Conservation (phyloP, 2,329 filamentous ascomycete species). For the Talaromyces sp. region DNA sequence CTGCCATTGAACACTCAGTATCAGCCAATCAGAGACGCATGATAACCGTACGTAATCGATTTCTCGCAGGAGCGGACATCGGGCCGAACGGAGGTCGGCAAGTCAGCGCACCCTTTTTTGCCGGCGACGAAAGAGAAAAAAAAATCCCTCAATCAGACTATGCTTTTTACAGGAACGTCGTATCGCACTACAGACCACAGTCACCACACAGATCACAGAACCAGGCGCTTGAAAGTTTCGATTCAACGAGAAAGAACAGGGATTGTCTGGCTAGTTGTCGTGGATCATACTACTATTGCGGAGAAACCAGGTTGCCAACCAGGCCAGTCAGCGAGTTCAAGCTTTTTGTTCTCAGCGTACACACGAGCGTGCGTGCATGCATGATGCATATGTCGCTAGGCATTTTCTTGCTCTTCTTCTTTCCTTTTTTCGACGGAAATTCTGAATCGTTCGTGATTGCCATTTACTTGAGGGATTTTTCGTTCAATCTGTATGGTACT, state of each 20-base stretch:
- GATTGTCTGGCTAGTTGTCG: background rate
- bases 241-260: background rate
- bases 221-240: background rate
- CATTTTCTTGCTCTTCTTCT: background rate
- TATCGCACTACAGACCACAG: background rate
- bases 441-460: background rate
- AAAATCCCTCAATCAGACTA: background rate
- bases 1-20: background rate
- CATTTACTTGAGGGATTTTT: background rate
- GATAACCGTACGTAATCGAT: background rate
- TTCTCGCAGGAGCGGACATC: background rate
- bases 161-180: background rate
- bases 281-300: background rate
- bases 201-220: background rate
- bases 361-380: background rate
- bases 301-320: background rate
- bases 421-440: background rate
- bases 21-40: background rate
- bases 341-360: background rate
- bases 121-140: background rate
- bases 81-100: slow-evolving; percentile 2
- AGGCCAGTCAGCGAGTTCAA: background rate
- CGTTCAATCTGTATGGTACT: background rate
- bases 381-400: slow-evolving; percentile 9
- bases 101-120: background rate